Percentiles rank a stretch among this genome's conserved stretches.
Evolutionary conservation across 331 rosid genomes (phyloP).

Genomic region (Ulmus americana): DNA sequence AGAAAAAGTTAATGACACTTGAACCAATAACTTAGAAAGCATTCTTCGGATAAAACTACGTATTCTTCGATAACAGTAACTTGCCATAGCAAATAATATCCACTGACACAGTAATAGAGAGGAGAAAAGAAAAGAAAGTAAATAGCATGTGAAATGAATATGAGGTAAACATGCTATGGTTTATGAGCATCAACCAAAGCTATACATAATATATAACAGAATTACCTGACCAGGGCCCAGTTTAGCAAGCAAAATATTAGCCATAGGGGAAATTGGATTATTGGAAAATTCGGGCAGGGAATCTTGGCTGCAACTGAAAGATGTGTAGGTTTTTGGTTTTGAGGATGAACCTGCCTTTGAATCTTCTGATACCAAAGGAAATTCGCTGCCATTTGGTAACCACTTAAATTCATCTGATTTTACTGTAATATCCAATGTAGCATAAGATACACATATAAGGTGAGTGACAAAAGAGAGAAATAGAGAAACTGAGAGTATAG

Average conservation of each 20-base stretch:
- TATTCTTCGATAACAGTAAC: too few relatives aligned
- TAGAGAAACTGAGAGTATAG: not conserved
- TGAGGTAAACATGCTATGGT: not conserved
- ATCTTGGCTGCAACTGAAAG: conserved; percentile 71
- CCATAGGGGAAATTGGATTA: conserved; percentile 39
- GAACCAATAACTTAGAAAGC: conserved; percentile 1
- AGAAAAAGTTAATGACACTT: conserved; percentile 4
- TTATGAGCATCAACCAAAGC: not conserved
- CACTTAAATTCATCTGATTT: conserved; percentile 59
- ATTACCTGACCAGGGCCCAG: conserved; percentile 89
- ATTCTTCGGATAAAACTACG: too few relatives aligned
- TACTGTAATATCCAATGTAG: conserved; percentile 48
- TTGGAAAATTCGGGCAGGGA: conserved; percentile 53
- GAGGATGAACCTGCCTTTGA: conserved; percentile 35
- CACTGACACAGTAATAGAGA: too few relatives aligned
- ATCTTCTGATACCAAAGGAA: conserved; percentile 42
- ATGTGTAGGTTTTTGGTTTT: conserved; percentile 66
- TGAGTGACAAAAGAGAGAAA: too few relatives aligned
- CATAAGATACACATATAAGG: conserved; percentile 9
- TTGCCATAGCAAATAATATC: too few relatives aligned
- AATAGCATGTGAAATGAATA: not conserved
- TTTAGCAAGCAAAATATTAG: conserved; percentile 64
- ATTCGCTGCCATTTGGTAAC: conserved; percentile 80
- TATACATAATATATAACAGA: not conserved
- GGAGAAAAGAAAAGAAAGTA: not conserved